Evolutionary conservation across 139 green algal species (phyloP).

Genomic region (Klebsormidium nitens): DNA sequence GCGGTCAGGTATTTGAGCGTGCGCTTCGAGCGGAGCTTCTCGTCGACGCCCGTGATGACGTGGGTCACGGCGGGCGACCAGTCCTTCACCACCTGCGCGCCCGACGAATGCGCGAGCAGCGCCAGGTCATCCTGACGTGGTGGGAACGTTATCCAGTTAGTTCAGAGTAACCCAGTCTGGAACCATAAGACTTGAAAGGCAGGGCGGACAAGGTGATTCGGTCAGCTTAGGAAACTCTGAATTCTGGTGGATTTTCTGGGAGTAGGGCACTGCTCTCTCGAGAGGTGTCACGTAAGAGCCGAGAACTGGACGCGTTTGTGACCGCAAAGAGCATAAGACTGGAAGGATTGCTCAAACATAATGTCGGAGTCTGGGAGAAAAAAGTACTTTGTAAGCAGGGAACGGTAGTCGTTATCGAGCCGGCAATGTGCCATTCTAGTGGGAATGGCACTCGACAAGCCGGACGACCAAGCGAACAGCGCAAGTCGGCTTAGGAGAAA

Average conservation of each 20-base stretch:
- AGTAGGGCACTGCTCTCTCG: neutral
- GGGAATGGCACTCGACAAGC: no score
- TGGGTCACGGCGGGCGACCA: constrained; percentile 14
- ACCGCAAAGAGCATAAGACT: no score
- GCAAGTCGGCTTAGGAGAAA: no score
- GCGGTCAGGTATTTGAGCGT: constrained; percentile 20
- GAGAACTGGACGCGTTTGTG: no score
- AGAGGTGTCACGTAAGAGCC: no score
- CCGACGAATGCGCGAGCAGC: constrained; percentile 5
- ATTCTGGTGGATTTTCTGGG: neutral
- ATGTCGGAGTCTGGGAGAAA: no score
- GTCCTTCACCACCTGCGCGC: neutral
- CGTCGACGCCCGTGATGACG: constrained; percentile 6
- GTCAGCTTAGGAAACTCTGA: neutral
- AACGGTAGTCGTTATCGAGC: no score
- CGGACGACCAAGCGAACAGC: no score
- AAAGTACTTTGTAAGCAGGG: no score
- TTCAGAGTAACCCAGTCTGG: neutral
- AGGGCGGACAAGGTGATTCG: neutral
- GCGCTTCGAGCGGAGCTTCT: neutral
- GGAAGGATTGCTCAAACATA: no score
- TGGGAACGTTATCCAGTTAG: neutral
- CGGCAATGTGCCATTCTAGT: no score
- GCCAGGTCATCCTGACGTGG: neutral
- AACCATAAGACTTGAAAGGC: neutral